phyloP scores from a whole-genome alignment of 2,329 filamentous ascomycete species.

The Aspergillus japonicus region DNA sequence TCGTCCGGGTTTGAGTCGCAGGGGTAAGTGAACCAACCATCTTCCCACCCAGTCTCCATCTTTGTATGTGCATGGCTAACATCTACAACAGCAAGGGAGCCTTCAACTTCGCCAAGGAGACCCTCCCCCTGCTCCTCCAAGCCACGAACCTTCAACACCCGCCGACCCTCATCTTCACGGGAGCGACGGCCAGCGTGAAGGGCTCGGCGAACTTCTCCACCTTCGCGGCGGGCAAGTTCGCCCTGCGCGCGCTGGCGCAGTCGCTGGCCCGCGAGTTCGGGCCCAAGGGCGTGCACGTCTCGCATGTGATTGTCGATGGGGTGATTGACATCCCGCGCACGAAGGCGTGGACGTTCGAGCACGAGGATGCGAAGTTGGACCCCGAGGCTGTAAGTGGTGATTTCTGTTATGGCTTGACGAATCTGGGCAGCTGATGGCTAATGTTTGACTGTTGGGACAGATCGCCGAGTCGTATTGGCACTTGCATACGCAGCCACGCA shows the following conservation, averaged over 20 bases:
- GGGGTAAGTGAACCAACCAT: constrained; percentile 38
- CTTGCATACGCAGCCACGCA: constrained; percentile 75
- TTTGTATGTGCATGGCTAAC: too few relatives aligned
- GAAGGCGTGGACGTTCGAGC: constrained; percentile 58
- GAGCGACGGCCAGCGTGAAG: constrained; percentile 76
- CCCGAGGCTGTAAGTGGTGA: constrained; percentile 65
- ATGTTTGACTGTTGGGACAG: constrained; percentile 41
- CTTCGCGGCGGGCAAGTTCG: constrained; percentile 81
- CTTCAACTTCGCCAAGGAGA: constrained; percentile 71
- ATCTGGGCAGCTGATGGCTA: not conserved
- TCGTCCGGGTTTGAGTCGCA: constrained; percentile 50
- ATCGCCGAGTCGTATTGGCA: constrained; percentile 87
- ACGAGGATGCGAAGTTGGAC: constrained; percentile 66
- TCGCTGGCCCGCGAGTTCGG: constrained; percentile 80
- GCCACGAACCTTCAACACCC: constrained; percentile 59
- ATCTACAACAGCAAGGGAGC: constrained; percentile 53
- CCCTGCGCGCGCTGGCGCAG: constrained; percentile 70
- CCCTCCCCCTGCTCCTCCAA: constrained; percentile 68
- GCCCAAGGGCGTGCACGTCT: constrained; percentile 78
- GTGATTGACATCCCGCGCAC: constrained; percentile 77
- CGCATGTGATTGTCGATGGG: constrained; percentile 79
- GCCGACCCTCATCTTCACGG: constrained; percentile 80
- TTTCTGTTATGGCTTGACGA: not conserved
- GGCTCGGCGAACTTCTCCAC: constrained; percentile 67
- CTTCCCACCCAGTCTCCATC: too few relatives aligned